Base-by-base conservation (phyloP, 2,329 filamentous ascomycete species). In the Samsoniella hepiali region DNA sequence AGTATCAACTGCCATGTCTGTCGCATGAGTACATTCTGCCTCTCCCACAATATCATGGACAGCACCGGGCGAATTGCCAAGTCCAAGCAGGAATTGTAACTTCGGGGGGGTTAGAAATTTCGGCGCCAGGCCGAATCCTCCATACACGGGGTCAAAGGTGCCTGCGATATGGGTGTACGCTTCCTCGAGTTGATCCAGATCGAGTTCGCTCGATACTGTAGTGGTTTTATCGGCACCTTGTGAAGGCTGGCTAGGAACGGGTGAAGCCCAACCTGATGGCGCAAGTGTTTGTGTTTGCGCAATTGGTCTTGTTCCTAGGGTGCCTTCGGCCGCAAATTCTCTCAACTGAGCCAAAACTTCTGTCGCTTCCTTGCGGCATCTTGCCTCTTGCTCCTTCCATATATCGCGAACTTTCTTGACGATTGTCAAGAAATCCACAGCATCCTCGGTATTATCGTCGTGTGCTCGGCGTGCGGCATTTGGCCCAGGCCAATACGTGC, bases 31-130 rank as follows among this genome's bases (percentile, higher is more conserved):
- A 69, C 90, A 91, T 67, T 96, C 93, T 17, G 87, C 81, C 31
- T 88, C 83, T 17, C 95, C 94, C n/a, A 98, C 87, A n/a, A 98
- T 87, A 74, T 97, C 91, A 34, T 86, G 81, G 0, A 97, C 91
- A 3, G 88, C 86, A 15, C 78, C 77, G 0, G 91, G 90, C 65
- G 91, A 92, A 42, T 84, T 83, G 3, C 85, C 83, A 3, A 98
- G 82, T 22, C 89, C 85, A 29, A 98, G 80, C 63, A 99, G 78
- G 70, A 97, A 96, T 13, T 86, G 84, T 56, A 98, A 79, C 70
- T 97, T 97, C 0, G 90, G 85, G 0, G 95, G 91, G 0, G 93
- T 97, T 1, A 93, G 87, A 67, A 97, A 98, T 74, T 98, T 98
- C 32, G 94, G 93, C 9, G 90, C 88, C 22, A 82, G 75, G 1